A percentile compares a stretch with the other conserved stretches of the same genome.
Conservation (phyloP, 257 asterid species). For the Solanum ossicruentum region DNA sequence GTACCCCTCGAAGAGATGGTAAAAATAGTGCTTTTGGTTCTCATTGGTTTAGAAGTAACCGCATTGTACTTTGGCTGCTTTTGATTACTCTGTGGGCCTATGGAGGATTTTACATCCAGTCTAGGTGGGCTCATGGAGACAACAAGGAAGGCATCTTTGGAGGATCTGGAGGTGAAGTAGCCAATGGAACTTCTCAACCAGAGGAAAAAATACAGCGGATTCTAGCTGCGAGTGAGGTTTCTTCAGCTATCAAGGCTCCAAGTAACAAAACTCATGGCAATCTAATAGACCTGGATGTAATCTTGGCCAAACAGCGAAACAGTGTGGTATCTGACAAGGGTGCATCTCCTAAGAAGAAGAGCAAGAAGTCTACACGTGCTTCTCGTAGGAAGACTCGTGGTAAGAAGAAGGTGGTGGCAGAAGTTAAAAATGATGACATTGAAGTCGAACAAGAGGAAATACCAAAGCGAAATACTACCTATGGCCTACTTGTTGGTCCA, state of each 20-base stretch:
- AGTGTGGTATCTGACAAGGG: constrained; percentile 10
- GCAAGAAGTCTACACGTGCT: constrained; percentile 39
- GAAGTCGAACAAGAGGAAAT: constrained; percentile 57
- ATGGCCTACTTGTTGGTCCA: constrained; percentile 81
- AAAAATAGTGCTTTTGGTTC: constrained; percentile 18
- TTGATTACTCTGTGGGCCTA: constrained; percentile 95
- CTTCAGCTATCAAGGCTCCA: constrained; percentile 16
- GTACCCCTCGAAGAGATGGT: constrained; percentile 60
- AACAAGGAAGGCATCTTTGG: constrained; percentile 92
- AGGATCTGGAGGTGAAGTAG: constrained; percentile 52
- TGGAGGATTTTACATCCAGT: constrained; percentile 84
- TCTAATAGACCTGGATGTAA: constrained; percentile 18
- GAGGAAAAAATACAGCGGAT: constrained; percentile 24
- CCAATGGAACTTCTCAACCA: constrained; percentile 21
- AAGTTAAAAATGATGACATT: constrained; percentile 26
- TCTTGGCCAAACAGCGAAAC: constrained; percentile 27
- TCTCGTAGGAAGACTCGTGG: constrained; percentile 36
- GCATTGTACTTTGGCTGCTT: constrained; percentile 86
- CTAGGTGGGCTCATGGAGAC: constrained; percentile 98
- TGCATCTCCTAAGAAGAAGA: constrained; percentile 27
- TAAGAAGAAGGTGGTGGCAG: constrained; percentile 29
- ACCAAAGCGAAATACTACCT: constrained; percentile 62
- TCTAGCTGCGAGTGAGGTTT: constrained; percentile 32
- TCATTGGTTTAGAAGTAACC: constrained; percentile 60
- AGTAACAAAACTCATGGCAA: constrained; percentile 15